Conservation (phyloP, 257 asterid species). For the Oldenlandia corymbosa region DNA sequence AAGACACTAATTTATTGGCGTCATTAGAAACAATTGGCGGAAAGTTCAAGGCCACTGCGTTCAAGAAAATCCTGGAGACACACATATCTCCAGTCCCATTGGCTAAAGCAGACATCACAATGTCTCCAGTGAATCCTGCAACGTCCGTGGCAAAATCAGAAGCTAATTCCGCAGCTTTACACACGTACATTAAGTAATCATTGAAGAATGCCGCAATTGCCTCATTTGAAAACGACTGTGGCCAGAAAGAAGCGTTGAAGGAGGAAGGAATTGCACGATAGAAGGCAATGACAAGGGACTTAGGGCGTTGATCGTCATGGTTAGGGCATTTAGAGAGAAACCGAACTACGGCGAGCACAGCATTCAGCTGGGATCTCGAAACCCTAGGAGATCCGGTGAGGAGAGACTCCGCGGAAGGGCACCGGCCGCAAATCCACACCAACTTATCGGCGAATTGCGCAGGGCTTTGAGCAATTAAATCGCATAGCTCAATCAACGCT, state of each 20-base stretch:
- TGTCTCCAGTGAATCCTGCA: slow-evolving; percentile 71
- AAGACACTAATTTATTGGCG: slow-evolving; percentile 54
- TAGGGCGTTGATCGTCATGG: slow-evolving; percentile 58
- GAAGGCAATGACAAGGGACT: slow-evolving; percentile 62
- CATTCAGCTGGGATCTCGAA: slow-evolving; percentile 85
- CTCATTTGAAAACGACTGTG: slow-evolving; percentile 63
- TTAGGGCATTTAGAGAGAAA: slow-evolving; percentile 67
- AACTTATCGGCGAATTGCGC: slow-evolving; percentile 56
- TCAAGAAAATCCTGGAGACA: slow-evolving; percentile 51
- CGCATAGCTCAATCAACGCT: slow-evolving; percentile 79
- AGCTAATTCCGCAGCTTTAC: slow-evolving; percentile 49
- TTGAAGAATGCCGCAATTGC: slow-evolving; percentile 54
- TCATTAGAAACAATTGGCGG: slow-evolving; percentile 69
- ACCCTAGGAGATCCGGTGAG: slow-evolving; percentile 72
- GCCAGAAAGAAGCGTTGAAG: slow-evolving; percentile 68
- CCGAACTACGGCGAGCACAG: slow-evolving; percentile 68
- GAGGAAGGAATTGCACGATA: slow-evolving; percentile 74
- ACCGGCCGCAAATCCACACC: slow-evolving; percentile 85
- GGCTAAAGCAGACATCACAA: slow-evolving; percentile 49
- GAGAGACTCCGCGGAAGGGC: slow-evolving; percentile 72
- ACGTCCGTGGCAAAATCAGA: slow-evolving; percentile 63
- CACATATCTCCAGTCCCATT: slow-evolving; percentile 32
- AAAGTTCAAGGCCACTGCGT: slow-evolving; percentile 56
- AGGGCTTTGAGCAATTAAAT: slow-evolving; percentile 67
- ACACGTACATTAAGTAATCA: slow-evolving; percentile 56